Conservation (phyloP, 345 rosid genomes). For the Conringia planisiliqua region DNA sequence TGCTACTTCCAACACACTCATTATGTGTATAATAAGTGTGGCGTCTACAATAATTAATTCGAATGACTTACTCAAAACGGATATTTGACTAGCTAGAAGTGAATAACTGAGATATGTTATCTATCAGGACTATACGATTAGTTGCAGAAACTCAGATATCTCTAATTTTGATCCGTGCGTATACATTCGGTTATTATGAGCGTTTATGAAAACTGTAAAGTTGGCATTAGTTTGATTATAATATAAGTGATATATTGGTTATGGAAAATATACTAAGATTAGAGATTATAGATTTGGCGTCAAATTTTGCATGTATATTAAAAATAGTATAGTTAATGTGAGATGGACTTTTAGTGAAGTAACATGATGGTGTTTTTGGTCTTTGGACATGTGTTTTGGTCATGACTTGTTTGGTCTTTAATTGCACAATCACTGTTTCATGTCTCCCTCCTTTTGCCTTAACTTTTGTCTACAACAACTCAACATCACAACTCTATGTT, state of each 20-base stretch:
- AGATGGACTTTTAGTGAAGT: conserved; percentile 18
- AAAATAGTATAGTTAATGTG: neutral
- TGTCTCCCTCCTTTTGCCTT: conserved; percentile 38
- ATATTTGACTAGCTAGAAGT: neutral
- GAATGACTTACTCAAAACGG: conserved; percentile 10
- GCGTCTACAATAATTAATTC: conserved; percentile 5
- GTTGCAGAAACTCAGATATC: neutral
- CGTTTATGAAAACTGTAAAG: neutral
- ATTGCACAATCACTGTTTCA: conserved; percentile 34
- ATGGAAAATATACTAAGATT: neutral
- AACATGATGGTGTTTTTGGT: conserved; percentile 34
- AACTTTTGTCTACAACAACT: conserved; percentile 32
- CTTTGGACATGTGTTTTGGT: conserved; percentile 36
- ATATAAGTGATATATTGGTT: neutral
- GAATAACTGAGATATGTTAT: neutral
- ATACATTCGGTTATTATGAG: neutral
- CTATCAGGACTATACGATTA: neutral
- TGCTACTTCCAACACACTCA: conserved; percentile 32
- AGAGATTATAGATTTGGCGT: neutral
- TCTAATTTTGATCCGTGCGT: neutral
- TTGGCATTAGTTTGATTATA: neutral
- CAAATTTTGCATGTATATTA: neutral
- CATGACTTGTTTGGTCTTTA: conserved; percentile 33
- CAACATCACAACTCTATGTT: conserved; percentile 21
- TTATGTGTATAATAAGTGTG: neutral